Base-by-base conservation (phyloP, 2,329 filamentous ascomycete genomes). In the Fusarium pseudocircinatum region DNA sequence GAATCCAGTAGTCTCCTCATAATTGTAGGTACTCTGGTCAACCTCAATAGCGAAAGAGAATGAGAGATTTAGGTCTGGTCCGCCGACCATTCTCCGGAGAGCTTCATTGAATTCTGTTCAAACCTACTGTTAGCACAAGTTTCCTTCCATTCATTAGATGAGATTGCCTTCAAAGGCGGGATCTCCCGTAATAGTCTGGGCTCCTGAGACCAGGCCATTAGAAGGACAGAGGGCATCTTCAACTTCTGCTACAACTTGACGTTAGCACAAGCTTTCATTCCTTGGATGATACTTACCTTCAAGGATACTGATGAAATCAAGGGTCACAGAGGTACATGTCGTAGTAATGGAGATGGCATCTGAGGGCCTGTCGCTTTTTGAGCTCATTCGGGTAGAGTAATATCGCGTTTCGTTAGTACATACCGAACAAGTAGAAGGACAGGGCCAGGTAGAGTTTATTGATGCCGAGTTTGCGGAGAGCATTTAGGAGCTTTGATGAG, bases 261-360 rank as follows among this genome's bases (percentile, higher is more conserved):
- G 4, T 44, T 1, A 26, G 42, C 2, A 44, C 11, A 26, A 44
- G 16, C 11, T 44, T 44, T 16, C 11, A 9, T 9, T 44, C 0
- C 4, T 26, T 6, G 6, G 11, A 43, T 16, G 1, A 43, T 0
- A 9, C 7, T 44, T 9, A 8, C 24, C 43, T 44, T 14, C 24
- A 10, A 26, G 16, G 16, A 26, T 7, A 14, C 0, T 2, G 4
- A 26, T 7, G 12, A 7, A 44, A 1, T 22, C 18, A 11, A 28
- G 43, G 4, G 18, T 28, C 2, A 15, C 18, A 5, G 8, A 15
- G 8, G 26, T 46, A 11, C 13, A 28, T 6, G 13, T 28, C 18
- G 8, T 10, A 3, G 8, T 4, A 28, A 20, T 15, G 6, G 13
- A 28, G 1, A 20, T 20, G 1, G 1, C 5, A 11, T 28, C 13